phyloP scores from a whole-genome alignment of 2,329 filamentous ascomycete species.

The Ascochyta pisi region DNA sequence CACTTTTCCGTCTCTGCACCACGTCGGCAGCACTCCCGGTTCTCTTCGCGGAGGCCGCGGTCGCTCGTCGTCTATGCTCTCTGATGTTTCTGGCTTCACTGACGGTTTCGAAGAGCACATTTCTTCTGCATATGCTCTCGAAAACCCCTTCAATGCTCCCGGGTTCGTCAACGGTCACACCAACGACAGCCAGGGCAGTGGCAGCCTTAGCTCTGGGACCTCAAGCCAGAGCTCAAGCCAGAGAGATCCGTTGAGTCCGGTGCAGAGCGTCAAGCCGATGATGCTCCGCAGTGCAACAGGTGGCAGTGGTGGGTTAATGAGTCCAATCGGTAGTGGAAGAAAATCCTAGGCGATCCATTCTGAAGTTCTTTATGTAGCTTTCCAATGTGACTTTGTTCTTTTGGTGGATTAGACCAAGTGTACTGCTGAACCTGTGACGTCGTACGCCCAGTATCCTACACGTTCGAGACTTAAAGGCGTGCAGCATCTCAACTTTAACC shows the following conservation, averaged over 20 bases:
- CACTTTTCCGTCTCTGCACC: slow-evolving; percentile 45
- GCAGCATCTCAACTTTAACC: not conserved
- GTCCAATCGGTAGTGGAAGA: slow-evolving; percentile 39
- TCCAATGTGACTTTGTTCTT: slow-evolving; percentile 40
- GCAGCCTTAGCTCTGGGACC: slow-evolving; percentile 54
- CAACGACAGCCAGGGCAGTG: slow-evolving; percentile 58
- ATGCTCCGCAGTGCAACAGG: slow-evolving; percentile 42
- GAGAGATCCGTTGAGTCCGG: slow-evolving; percentile 48
- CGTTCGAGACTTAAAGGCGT: no score
- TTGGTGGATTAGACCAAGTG: slow-evolving; percentile 9
- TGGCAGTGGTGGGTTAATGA: slow-evolving; percentile 41
- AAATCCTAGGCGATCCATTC: slow-evolving; percentile 23
- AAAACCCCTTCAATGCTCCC: slow-evolving; percentile 49
- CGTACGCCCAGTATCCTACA: no score
- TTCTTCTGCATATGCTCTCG: slow-evolving; percentile 36
- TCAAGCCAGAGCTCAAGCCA: slow-evolving; percentile 49
- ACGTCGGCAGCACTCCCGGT: slow-evolving; percentile 42
- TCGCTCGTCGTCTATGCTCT: slow-evolving; percentile 61
- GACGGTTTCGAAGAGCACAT: slow-evolving; percentile 51
- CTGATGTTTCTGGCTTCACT: slow-evolving; percentile 59
- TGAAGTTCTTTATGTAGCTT: slow-evolving; percentile 29
- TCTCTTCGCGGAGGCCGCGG: slow-evolving; percentile 51
- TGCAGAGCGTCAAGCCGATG: slow-evolving; percentile 43
- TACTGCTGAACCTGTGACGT: no score
- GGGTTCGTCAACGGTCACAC: slow-evolving; percentile 45